Base-by-base conservation (phyloP, 495 filamentous ascomycete genomes). In the Podospora didyma region DNA sequence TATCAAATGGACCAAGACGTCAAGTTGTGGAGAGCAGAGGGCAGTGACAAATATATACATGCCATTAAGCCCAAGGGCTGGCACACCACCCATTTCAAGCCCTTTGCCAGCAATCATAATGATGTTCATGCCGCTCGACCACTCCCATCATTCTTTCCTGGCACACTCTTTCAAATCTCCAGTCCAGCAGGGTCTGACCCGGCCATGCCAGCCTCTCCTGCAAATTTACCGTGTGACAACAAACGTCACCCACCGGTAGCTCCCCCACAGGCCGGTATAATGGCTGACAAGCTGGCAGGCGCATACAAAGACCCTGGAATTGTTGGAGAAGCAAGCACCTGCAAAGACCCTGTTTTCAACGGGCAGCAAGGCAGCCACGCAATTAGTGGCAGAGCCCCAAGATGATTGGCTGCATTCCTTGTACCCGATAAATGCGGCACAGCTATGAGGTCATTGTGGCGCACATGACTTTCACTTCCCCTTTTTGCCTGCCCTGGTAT, bases 271-370 rank as follows among this genome's bases (percentile, higher is more conserved):
- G 3, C 26, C 3, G 26, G 26, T 31, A 31, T 31, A 31, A n/a
- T n/a, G n/a, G n/a, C n/a, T n/a, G n/a, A n/a, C n/a, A n/a, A n/a
- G n/a, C 26, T 31, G 26, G 3, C 26, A 31, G 9, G 26, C 26
- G 26, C 26, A 31, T 31, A 31, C 26, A 31, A n/a, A n/a, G n/a
- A n/a, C n/a, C 26, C 26, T 4, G 26, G 4, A 31, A 31, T 31
- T 31, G 26, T 9, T 31, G 26, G 26, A 31, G 26, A 31, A 31
- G 45, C 23, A 3, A 1, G 53, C n/a, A n/a, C n/a, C 42, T 31
- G 20, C 26, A 16, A n/a, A 22, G 26, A 49, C 21, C 46, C 31
- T 42, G 47, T 51, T 57, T 48, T 53, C 26, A 42, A 16, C 39
- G 39, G 39, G 9, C 39, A 17, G 39, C 39, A 42, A 42, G 39